Evolutionary conservation across 495 filamentous ascomycete genomes (phyloP), one percentile per base, ranked within the genome.

Genomic region (Bacidia rubella): DNA sequence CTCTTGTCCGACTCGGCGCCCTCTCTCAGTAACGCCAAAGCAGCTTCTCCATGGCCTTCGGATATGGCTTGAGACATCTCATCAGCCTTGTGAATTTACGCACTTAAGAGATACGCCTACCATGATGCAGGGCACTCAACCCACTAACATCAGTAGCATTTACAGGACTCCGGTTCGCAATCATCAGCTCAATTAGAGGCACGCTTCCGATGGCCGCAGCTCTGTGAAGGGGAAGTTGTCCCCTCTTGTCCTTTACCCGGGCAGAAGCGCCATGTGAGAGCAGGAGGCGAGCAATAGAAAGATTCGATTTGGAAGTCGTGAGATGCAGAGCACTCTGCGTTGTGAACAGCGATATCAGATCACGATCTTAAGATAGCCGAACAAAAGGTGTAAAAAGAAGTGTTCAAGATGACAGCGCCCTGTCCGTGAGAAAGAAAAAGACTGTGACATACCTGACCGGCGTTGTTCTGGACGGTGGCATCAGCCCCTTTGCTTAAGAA

Each of bases 11-110:
- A 76, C 63, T 90, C 88, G 0, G 90, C 90, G 0, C 92, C 90
- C 0, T 82, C 82, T 62, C 85, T 93, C 24, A 98, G 66, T 47
- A 98, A 64, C 12, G 82, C 70, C 21, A 95, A 68, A 0, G 90
- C 92, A 1, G 89, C 79, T 66, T 95, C 87, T 0, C 90, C 92
- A 65, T 95, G 90, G 0, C 92, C 92, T 65, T 98, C 92, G 0
- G 87, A 85, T 54, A 96, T 76, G 1, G 85, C 59, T 62, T 2
- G 9, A 10, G 49, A 38, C 25, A 35, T 12, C 21, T 24, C 3
- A 0, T 23, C 23, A 5, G 22, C 32, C 11, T 15, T 7, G 15
- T 7, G 7, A 35, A 35, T 35, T 35, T 1, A 27, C 21, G n/a
- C 17, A 25, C 22, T 22, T 15, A 54, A n/a, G 15, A 27, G 52